Evolutionary conservation across 768 basidiomycete species (phyloP), one percentile per base, ranked within the genome.

Genomic region (Podaxis sp.): DNA sequence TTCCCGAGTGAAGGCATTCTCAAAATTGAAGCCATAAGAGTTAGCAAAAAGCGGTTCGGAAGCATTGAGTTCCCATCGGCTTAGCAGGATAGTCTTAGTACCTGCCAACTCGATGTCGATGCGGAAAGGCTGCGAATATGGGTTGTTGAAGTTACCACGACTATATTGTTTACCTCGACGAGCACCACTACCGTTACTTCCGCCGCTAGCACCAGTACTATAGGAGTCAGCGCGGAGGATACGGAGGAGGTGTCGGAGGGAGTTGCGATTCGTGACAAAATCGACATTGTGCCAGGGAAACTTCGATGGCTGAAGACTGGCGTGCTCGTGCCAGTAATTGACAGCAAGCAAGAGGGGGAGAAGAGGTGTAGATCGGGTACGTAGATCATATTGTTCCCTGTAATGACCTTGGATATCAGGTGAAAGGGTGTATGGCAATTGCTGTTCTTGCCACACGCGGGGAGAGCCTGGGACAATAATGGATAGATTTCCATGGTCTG

Each of bases 61-160:
- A 20, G 68, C 68, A 53, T 60, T 68, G 64, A 64, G 77, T 17
- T 59, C 78, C 80, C 85, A 85, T 2, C 88, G 74, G 56, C 80
- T 83, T 55, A 90, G 71, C 37, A 90, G 66, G 15, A 87, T 74
- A 0, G 89, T 88, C 51, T 71, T 73, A 37, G 69, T 66, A 0
- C 87, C 86, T 0, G 75, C 77, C 12, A 88, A 72, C 67, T 90
- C 82, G 3, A 84, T 65, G 57, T 90, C 87, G 65, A 90, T 87
- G 22, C 89, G 74, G 65, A 89, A 90, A 11, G 58, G 58, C 17
- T 59, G 22, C 4, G 58, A 51, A 11, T 59, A 50, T 2, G 58
- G 48, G 12, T 51, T 36, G 24, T 36, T 15, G 49, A 51, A 59
- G 30, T 37, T 50, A 38, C 49, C 58, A 38, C 49, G 49, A 51